These are phyloP conservation scores for Phytopythium delawarense DNA, from an alignment of 352 stramenopile genomes.

Conservation along the genomic window DNA sequence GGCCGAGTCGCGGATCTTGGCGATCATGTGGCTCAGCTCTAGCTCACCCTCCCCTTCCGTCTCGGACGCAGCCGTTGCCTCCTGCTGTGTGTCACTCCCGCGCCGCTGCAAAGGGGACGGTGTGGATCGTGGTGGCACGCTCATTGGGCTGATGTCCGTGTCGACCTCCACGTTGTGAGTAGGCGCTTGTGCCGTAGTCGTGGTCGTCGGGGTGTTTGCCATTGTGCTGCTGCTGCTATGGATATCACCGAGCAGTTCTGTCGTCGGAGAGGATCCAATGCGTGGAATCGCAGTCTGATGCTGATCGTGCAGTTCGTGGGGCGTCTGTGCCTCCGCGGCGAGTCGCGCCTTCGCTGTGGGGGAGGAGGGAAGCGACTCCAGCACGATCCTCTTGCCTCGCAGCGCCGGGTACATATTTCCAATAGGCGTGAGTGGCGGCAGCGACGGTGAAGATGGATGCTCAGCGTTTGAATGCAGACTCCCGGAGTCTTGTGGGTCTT, in stretches of 20 bases:
- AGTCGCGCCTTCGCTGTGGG: not conserved
- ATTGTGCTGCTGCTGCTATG: not conserved
- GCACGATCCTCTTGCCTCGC: conserved; percentile 6
- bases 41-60: conserved; percentile 5
- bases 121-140: not conserved
- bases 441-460: not conserved
- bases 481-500: not conserved
- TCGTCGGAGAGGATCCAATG: not conserved
- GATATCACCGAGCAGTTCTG: not conserved
- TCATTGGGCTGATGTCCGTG: not conserved
- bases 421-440: not conserved
- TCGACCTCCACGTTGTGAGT: not conserved
- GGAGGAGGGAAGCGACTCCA: conserved; percentile 3
- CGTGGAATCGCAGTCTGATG: not conserved
- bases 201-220: not conserved
- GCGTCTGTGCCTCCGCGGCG: not conserved
- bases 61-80: conserved; percentile 8
- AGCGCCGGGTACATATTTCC: not conserved
- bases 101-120: not conserved
- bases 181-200: not conserved
- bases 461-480: not conserved
- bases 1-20: conserved; percentile 49
- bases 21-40: conserved; percentile 27
- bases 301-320: not conserved
- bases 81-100: not conserved